Evolutionary conservation across 441 rosid genomes (phyloP), one percentile per base, ranked within the genome.

Genomic region (Corymbia calophylla): DNA sequence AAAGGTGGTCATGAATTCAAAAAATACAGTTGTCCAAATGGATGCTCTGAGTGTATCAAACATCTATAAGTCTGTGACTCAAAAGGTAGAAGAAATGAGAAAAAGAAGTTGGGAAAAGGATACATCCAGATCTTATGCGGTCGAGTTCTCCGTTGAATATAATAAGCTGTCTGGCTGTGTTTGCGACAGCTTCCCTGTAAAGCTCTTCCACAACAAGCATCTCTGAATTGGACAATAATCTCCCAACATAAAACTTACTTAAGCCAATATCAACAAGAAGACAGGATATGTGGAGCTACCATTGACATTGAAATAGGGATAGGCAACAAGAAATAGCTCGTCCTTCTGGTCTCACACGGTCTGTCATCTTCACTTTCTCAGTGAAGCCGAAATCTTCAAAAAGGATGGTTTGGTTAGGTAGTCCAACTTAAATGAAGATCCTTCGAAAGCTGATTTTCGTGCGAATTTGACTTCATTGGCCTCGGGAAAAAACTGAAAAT

Each of bases 171-270:
- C 98, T 88, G 47, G 87, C 87, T 53, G 98, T 96, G 88, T 94
- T 93, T 70, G 77, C 88, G 49, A 97, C 97, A 86, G 98, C 97
- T 94, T 96, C 99, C 88, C 93, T 95, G 94, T 95, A 97, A 55
- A 97, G 99, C 95, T 97, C 99, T 91, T 97, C 99, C 91, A 97
- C 99, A 89, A 97, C 98, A 49, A 97, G 97, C 99, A 97, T 97
- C 95, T 97, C 99, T 97, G 94, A 86, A 87, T 88, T 77, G 88
- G 86, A 64, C 90, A 92, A 16, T 87, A 55, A 86, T 88, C 29
- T 70, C 86, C 62, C 35, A 25, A 58, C 84, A 62, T 85, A 87
- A 92, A 87, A 77, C 88, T 88, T 84, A 68, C 55, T 86, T 29
- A 49, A 56, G 66, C 80, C 60, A 48, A 73, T 85, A 70, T 88